Percentiles rank a stretch among this genome's conserved stretches.
These are phyloP conservation scores for Pleurostoma richardsiae DNA, from an alignment of 2,329 filamentous ascomycete species.

Conservation along the genomic window DNA sequence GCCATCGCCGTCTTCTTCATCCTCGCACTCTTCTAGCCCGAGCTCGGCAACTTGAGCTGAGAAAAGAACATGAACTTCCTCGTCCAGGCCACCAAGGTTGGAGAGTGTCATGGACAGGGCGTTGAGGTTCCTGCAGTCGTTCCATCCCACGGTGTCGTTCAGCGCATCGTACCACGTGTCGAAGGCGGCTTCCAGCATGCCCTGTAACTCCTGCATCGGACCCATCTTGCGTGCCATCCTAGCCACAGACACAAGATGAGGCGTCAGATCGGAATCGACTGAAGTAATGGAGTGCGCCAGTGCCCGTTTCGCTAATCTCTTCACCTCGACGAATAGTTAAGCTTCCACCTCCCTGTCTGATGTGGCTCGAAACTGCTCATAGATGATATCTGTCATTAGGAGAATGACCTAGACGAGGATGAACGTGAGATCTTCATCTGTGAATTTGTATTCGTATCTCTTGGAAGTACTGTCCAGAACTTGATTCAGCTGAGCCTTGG, in stretches of 20 bases:
- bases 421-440: not conserved
- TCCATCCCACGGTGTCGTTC: conserved; percentile 2
- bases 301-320: not conserved
- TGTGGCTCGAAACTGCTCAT: conserved; percentile 3
- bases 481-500: not conserved
- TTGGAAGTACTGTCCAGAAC: conserved; percentile 2
- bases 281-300: not conserved
- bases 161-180: not conserved
- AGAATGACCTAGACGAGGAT: not conserved
- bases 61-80: conserved; percentile 2
- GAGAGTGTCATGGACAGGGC: not conserved
- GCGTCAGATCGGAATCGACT: not conserved
- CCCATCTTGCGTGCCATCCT: conserved; percentile 4
- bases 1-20: not conserved
- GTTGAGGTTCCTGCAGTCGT: not conserved
- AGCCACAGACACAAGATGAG: not conserved
- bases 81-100: conserved; percentile 1
- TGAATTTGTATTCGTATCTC: conserved; percentile 1
- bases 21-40: not conserved
- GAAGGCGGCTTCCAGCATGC: conserved; percentile 1
- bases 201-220: conserved; percentile 3
- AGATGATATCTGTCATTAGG: not conserved
- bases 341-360: not conserved
- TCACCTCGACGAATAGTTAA: conserved; percentile 2
- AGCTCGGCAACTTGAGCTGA: conserved; percentile 1